phyloP scores from a whole-genome alignment of 164 flowering plant species.

The Berberis vulgaris region DNA sequence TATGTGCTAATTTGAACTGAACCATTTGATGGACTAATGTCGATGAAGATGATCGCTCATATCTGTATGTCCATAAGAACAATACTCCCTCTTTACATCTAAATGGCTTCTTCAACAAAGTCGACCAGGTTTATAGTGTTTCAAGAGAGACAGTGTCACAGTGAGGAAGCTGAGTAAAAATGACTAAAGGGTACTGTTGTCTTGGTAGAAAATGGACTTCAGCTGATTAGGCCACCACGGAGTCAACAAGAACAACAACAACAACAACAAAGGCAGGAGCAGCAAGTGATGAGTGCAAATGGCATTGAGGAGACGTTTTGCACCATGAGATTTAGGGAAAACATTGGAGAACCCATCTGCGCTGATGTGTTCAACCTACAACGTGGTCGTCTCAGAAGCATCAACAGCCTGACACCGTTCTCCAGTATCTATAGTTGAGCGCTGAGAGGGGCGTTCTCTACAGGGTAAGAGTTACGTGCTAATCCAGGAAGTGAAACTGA shows the following conservation, averaged over 20 bases:
- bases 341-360: slow-evolving; percentile 36
- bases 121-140: slow-evolving; percentile 13
- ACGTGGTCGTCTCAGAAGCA: slow-evolving; percentile 42
- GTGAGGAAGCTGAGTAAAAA: slow-evolving; percentile 19
- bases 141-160: slow-evolving; percentile 16
- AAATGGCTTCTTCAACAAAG: too few species aligned
- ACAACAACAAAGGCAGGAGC: background rate
- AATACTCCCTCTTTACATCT: too few species aligned
- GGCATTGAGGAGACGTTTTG: slow-evolving; percentile 62
- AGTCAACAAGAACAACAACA: slow-evolving; percentile 7
- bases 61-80: too few species aligned
- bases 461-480: slow-evolving; percentile 20
- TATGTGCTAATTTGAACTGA: too few species aligned
- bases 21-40: too few species aligned
- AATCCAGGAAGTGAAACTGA: background rate
- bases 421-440: slow-evolving; percentile 37
- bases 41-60: too few species aligned
- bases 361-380: slow-evolving; percentile 46
- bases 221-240: slow-evolving; percentile 23
- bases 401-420: slow-evolving; percentile 51
- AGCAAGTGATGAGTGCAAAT: slow-evolving; percentile 14
- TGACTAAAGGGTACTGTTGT: slow-evolving; percentile 26
- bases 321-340: slow-evolving; percentile 32
- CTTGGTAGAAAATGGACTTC: slow-evolving; percentile 17
- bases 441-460: slow-evolving; percentile 46